These are phyloP conservation scores for Cercospora sesami DNA, from an alignment of 2,329 filamentous ascomycete species.

Conservation along the genomic window DNA sequence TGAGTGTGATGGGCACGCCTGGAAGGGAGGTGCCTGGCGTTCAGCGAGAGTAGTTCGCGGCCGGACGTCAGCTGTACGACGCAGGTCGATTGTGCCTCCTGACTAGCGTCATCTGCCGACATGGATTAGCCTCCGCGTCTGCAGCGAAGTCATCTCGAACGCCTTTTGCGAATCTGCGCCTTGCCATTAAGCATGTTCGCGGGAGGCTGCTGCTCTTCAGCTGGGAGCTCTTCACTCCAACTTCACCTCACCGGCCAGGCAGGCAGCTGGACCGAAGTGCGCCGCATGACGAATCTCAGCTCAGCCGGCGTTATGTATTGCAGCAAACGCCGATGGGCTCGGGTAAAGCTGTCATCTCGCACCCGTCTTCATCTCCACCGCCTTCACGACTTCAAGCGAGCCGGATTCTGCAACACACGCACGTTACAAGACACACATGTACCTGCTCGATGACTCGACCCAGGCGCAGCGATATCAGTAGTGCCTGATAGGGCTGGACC, in stretches of 20 bases:
- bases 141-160: not conserved
- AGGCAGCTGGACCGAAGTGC: not conserved
- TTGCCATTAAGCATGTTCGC: not conserved
- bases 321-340: not conserved
- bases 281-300: not conserved
- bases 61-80: not conserved
- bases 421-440: not conserved
- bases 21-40: not conserved
- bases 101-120: conserved; percentile 3
- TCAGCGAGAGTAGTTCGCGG: not conserved
- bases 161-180: not conserved
- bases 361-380: not conserved
- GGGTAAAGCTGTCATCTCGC: not conserved
- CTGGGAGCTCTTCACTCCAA: not conserved
- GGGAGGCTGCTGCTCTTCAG: not conserved
- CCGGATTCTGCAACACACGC: not conserved
- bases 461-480: not conserved
- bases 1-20: not conserved
- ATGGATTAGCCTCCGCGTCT: not conserved
- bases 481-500: not conserved
- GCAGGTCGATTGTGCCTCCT: not conserved
- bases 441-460: not conserved
- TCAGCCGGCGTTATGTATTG: not conserved
- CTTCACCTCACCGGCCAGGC: not conserved
- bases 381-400: not conserved